Conservation (phyloP, 2,329 filamentous ascomycete species). For the Coniochaeta sp. region DNA sequence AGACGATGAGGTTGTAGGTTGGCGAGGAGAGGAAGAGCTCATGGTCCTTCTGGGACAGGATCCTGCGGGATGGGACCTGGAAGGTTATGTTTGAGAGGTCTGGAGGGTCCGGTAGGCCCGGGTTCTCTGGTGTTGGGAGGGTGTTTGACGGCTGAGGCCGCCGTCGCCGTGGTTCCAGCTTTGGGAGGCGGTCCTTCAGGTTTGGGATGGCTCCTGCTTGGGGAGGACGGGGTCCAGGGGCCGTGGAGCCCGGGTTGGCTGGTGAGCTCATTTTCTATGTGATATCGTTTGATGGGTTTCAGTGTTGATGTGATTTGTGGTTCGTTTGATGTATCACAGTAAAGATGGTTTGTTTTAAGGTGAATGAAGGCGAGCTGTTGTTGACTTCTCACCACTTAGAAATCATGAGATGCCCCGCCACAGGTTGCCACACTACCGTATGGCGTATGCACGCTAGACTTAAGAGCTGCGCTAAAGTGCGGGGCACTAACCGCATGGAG, state of each 20-base stretch:
- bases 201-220: constrained; percentile 29
- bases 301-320: constrained; percentile 12
- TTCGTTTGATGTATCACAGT: background rate
- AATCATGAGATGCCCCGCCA: background rate
- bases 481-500: background rate
- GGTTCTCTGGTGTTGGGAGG: constrained; percentile 66
- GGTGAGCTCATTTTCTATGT: constrained; percentile 6
- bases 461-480: background rate
- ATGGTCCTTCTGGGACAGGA: constrained; percentile 75
- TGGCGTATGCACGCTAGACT: background rate
- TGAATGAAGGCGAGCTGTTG: background rate
- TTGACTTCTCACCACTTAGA: background rate
- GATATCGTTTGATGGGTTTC: background rate
- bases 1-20: constrained; percentile 66
- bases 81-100: constrained; percentile 54
- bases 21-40: constrained; percentile 71
- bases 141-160: constrained; percentile 43
- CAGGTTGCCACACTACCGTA: background rate
- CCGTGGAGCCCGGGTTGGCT: constrained; percentile 1
- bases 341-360: constrained; percentile 3
- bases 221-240: constrained; percentile 4
- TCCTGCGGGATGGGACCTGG: constrained; percentile 64
- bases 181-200: constrained; percentile 54
- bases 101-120: constrained; percentile 61
- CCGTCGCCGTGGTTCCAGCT: constrained; percentile 57